Percentiles rank a stretch among this genome's conserved stretches.
These are phyloP conservation scores for Aspergillus diversus DNA, from an alignment of 495 filamentous ascomycete species.

Conservation along the genomic window DNA sequence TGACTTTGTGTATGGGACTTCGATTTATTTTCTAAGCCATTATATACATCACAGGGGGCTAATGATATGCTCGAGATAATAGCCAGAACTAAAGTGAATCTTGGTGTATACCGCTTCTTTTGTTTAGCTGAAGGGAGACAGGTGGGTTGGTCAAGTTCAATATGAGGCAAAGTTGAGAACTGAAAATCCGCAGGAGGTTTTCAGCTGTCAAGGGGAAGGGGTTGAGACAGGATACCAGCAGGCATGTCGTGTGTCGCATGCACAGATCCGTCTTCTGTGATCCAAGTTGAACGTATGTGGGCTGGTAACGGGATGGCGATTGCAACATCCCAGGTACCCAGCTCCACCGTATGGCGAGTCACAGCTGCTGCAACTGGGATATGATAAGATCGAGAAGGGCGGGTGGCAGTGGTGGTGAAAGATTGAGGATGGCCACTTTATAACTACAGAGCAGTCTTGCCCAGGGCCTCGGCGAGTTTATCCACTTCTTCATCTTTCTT, in stretches of 20 bases:
- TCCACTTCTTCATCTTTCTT: slow-evolving; percentile 80
- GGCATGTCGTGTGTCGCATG: slow-evolving; percentile 3
- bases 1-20: background rate
- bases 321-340: background rate
- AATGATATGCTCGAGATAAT: slow-evolving; percentile 13
- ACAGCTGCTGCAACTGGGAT: background rate
- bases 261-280: slow-evolving; percentile 1
- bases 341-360: background rate
- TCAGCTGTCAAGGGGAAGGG: background rate
- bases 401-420: background rate
- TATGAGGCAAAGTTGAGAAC: background rate
- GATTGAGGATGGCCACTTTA: background rate
- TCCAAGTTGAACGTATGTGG: background rate
- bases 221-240: background rate
- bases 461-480: slow-evolving; percentile 72
- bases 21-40: slow-evolving; percentile 13
- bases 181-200: background rate
- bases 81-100: background rate
- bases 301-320: slow-evolving; percentile 1
- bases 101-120: slow-evolving; percentile 5
- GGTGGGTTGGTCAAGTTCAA: slow-evolving; percentile 1
- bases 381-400: background rate
- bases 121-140: background rate
- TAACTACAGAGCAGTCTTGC: slow-evolving; percentile 55
- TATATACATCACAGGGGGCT: slow-evolving; percentile 25